A percentile compares a stretch with the other conserved stretches of the same genome.
These are phyloP conservation scores for Psophocarpus tetragonolobus DNA, from an alignment of 306 rosid species.

Conservation along the genomic window DNA sequence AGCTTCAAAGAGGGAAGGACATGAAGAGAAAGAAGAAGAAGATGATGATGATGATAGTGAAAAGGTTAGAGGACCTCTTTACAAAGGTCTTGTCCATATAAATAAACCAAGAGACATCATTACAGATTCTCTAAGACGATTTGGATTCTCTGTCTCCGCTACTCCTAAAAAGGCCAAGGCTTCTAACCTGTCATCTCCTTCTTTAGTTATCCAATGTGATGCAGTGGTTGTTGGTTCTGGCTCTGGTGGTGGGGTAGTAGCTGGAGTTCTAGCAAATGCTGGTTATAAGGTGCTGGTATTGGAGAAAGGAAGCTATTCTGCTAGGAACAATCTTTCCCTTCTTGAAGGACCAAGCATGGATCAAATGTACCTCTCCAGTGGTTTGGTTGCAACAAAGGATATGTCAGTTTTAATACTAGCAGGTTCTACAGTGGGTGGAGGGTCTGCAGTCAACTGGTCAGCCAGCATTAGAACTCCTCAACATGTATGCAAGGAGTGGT, in stretches of 20 bases:
- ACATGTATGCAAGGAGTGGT: slow-evolving; percentile 70
- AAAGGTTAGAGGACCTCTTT: slow-evolving; percentile 63
- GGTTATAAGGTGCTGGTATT: slow-evolving; percentile 76
- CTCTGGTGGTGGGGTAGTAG: slow-evolving; percentile 84
- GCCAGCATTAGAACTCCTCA: slow-evolving; percentile 63
- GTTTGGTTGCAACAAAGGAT: slow-evolving; percentile 60
- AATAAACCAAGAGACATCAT: slow-evolving; percentile 36
- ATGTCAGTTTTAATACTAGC: slow-evolving; percentile 61
- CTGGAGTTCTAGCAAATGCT: slow-evolving; percentile 71
- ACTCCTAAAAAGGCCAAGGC: slow-evolving; percentile 16
- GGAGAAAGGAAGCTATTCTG: slow-evolving; percentile 73
- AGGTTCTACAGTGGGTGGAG: slow-evolving; percentile 87
- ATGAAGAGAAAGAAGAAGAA: slow-evolving; percentile 12
- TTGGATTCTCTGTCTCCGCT: slow-evolving; percentile 50
- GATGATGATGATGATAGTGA: slow-evolving; percentile 15
- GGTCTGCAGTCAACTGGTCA: slow-evolving; percentile 82
- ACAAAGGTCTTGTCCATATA: slow-evolving; percentile 54
- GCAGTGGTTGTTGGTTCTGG: slow-evolving; percentile 88
- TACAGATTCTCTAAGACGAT: slow-evolving; percentile 35
- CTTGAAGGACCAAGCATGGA: slow-evolving; percentile 74
- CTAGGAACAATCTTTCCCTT: slow-evolving; percentile 72
- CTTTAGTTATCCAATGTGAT: slow-evolving; percentile 61
- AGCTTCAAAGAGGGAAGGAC: slow-evolving; percentile 26
- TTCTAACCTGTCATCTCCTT: slow-evolving; percentile 47
- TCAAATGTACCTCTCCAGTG: slow-evolving; percentile 67